These are phyloP conservation scores for Dioszegia crocea DNA, from an alignment of 768 basidiomycete genomes.

Conservation along the genomic window DNA sequence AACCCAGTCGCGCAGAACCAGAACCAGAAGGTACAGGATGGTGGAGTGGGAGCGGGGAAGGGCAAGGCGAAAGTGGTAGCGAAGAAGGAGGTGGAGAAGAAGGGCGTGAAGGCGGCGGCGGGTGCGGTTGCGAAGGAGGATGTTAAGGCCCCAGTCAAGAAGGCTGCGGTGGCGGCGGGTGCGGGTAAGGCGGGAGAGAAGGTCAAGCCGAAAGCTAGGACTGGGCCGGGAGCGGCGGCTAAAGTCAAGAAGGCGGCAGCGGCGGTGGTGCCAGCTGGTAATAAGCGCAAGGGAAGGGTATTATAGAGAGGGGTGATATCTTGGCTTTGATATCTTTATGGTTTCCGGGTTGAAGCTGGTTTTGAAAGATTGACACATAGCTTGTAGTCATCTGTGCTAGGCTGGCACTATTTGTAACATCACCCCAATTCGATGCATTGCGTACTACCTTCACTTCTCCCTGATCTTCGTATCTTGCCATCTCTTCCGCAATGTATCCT, in stretches of 20 bases:
- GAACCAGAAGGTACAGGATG: not conserved
- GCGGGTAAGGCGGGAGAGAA: too few species aligned
- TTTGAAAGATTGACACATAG: too few species aligned
- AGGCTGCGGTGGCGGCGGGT: too few species aligned
- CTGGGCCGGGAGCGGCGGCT: not conserved
- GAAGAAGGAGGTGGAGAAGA: not conserved
- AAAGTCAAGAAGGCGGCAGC: not conserved
- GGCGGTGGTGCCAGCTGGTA: not conserved
- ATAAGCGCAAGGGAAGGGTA: constrained; percentile 3
- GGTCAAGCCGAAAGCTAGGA: not conserved
- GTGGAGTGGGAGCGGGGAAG: not conserved
- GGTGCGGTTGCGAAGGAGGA: not conserved
- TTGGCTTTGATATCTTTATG: too few species aligned
- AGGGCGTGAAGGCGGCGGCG: not conserved
- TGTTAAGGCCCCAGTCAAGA: not conserved
- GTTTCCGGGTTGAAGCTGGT: too few species aligned
- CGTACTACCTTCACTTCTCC: too few species aligned
- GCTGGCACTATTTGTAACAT: too few species aligned
- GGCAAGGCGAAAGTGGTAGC: not conserved
- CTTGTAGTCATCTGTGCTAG: too few species aligned
- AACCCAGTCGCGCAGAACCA: not conserved
- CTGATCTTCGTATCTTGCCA: too few species aligned
- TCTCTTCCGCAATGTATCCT: not conserved
- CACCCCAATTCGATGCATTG: too few species aligned
- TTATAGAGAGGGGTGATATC: not conserved